These are phyloP conservation scores for Colletotrichum siamense DNA, from an alignment of 2,329 filamentous ascomycete genomes.

Conservation along the genomic window DNA sequence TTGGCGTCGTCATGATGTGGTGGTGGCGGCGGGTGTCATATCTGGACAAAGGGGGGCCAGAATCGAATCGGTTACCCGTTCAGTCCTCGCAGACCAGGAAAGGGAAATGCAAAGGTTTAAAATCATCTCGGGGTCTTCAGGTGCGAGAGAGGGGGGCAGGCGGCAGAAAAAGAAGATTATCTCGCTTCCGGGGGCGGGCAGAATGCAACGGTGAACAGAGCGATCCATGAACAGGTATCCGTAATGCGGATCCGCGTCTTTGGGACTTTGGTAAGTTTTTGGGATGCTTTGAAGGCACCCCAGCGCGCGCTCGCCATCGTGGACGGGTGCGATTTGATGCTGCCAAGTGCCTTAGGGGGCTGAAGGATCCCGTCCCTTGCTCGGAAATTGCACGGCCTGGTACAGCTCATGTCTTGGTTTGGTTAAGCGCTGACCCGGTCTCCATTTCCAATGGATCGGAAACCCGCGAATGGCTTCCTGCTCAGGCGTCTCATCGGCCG, in stretches of 20 bases:
- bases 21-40: not conserved
- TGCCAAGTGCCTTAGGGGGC: constrained; percentile 7
- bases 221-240: not conserved
- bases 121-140: not conserved
- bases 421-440: constrained; percentile 12
- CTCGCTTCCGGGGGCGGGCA: not conserved
- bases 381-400: not conserved
- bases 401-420: not conserved
- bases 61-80: not conserved
- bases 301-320: not conserved
- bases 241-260: not conserved
- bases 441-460: not conserved
- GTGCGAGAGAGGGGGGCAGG: not conserved
- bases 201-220: not conserved
- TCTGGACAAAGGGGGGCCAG: not conserved
- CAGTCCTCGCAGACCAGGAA: not conserved
- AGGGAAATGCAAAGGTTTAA: not conserved
- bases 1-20: constrained; percentile 5
- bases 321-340: not conserved
- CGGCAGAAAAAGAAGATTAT: not conserved
- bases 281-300: not conserved
- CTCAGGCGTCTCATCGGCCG: not conserved
- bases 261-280: not conserved
- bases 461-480: constrained; percentile 4
- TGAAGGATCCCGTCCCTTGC: not conserved